Evolutionary conservation across 371 early-diverging fungal genomes (phyloP), one percentile per base, ranked within the genome.

Genomic region (Syncephalastrum monosporum): DNA sequence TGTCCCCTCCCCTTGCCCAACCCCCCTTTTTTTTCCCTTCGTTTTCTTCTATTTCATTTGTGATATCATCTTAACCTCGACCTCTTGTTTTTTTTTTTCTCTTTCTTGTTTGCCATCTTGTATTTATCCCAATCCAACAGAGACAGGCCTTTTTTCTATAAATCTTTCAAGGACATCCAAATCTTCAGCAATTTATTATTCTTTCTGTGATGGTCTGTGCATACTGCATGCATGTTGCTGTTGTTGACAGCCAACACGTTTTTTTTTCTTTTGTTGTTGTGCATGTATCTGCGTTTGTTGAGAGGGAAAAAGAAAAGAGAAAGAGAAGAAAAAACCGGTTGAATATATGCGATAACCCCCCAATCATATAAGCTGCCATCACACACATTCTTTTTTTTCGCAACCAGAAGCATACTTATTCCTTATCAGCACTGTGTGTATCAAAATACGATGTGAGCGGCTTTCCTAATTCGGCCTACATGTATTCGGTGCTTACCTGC

Each of bases 401-500:
- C 23, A 24, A 33, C 10, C 38, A 33, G 38, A 33, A 33, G 38
- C 38, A 33, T 33, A 33, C 38, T 33, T 33, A 33, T 33, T 33
- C 38, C 38, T 33, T 33, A 33, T 33, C 38, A 33, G 38, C 38
- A 12, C 38, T 33, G 10, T 33, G 38, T 33, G 38, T 33, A 33
- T 10, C 10, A 10, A 33, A 33, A 1, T 2, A 33, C 0, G 12
- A 33, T 33, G 38, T 33, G 38, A 33, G 38, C 8, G 10, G 16
- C 12, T 56, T 45, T 5, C 47, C 47, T 29, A 17, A 21, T 29
- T 54, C 23, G 42, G n/a, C 46, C 54, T 54, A 25, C 27, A 48
- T 25, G 38, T 12, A 3, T 33, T 12, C 38, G 38, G 8, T 13
- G 54, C 42, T 15, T 63, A 63, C 50, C 69, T 58, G 51, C 67